These are phyloP conservation scores for Elymus sibiricus DNA, from an alignment of 176 grass and related monocot genomes.

Conservation along the genomic window DNA sequence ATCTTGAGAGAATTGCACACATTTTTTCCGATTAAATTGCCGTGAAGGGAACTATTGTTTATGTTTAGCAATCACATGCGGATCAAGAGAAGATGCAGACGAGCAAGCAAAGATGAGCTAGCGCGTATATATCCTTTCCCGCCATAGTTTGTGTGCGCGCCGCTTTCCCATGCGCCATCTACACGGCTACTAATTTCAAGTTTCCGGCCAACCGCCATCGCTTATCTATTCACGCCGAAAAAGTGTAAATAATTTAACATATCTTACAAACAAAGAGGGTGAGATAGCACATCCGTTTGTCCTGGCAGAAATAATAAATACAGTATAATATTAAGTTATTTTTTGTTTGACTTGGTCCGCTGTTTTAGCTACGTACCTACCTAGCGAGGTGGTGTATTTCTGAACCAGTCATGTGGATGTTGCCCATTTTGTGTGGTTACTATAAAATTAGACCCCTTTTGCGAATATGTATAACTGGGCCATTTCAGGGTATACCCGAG, in stretches of 20 bases:
- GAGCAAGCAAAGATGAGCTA: slow-evolving; percentile 4
- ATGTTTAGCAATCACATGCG: neutral
- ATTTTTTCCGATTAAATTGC: neutral
- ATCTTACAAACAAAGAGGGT: neutral
- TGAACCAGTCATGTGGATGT: neutral
- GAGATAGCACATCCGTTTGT: neutral
- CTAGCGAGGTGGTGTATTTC: neutral
- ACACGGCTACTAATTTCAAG: slow-evolving; percentile 7
- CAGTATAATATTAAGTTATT: neutral
- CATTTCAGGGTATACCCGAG: too few species aligned
- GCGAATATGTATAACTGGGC: neutral
- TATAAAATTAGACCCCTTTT: neutral
- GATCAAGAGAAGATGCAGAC: neutral
- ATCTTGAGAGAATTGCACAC: neutral
- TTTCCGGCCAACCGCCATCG: neutral
- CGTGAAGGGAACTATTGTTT: neutral
- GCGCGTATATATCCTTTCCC: slow-evolving; percentile 9
- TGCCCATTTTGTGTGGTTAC: neutral
- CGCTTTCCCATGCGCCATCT: slow-evolving; percentile 24
- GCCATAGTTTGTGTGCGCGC: neutral
- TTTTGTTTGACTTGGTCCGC: neutral
- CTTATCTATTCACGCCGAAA: neutral
- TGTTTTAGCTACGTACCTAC: neutral
- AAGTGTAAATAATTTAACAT: neutral
- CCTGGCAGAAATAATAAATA: neutral